Evolutionary conservation across 371 early-diverging fungal species (phyloP).

Genomic region (Mortierella sp.): DNA sequence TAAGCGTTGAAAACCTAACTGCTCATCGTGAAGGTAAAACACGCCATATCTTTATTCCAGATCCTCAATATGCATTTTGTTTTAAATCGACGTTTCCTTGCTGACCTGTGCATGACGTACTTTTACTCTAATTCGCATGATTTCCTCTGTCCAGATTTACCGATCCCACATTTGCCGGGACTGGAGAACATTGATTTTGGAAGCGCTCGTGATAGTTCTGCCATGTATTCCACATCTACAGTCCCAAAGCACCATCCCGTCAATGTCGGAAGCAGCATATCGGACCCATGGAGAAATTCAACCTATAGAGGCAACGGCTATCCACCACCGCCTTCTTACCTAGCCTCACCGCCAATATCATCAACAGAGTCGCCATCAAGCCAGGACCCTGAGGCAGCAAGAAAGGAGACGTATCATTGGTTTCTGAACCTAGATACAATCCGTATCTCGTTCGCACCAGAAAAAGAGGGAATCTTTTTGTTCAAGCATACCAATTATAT

Average conservation of each 20-base stretch:
- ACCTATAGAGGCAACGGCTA: conserved; percentile 32
- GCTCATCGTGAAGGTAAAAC: conserved; percentile 63
- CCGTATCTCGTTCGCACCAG: conserved; percentile 75
- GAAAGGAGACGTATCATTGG: conserved; percentile 57
- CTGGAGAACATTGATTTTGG: conserved; percentile 43
- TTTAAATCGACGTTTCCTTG: too few relatives aligned
- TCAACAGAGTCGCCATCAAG: neutral
- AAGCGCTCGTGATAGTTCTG: conserved; percentile 8
- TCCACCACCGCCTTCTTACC: conserved; percentile 47
- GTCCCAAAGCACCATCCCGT: conserved; percentile 23
- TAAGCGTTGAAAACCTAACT: conserved; percentile 63
- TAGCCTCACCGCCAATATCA: conserved; percentile 28
- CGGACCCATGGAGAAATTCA: conserved; percentile 36
- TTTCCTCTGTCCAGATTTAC: conserved; percentile 15
- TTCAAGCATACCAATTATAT: conserved; percentile 89
- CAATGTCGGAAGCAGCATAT: conserved; percentile 22
- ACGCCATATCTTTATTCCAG: neutral
- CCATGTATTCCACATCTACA: conserved; percentile 25
- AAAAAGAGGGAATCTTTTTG: conserved; percentile 80
- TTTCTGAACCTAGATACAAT: conserved; percentile 63
- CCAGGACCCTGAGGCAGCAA: conserved; percentile 21
- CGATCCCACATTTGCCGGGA: conserved; percentile 46
- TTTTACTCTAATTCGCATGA: neutral
- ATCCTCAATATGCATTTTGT: neutral
- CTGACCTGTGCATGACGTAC: neutral